These are phyloP conservation scores for Pholiota conissans DNA, from an alignment of 768 basidiomycete species.

Conservation along the genomic window DNA sequence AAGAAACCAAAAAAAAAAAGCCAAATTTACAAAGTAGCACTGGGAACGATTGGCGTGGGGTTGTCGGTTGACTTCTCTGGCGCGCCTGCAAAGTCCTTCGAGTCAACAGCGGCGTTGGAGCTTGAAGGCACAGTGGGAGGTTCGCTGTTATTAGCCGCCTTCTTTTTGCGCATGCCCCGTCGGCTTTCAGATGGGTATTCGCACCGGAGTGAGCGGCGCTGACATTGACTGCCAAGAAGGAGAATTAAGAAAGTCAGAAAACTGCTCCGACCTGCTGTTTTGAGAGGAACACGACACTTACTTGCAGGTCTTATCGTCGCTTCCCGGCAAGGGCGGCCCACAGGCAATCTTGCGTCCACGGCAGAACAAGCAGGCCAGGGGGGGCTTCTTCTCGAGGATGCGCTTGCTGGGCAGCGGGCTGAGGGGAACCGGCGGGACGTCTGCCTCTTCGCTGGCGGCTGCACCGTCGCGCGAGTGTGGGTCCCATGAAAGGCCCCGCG, in stretches of 20 bases:
- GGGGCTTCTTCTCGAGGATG: constrained; percentile 51
- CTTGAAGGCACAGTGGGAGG: not conserved
- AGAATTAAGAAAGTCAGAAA: not conserved
- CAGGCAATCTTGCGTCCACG: constrained; percentile 71
- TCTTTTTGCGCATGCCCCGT: constrained; percentile 65
- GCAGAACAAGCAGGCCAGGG: constrained; percentile 65
- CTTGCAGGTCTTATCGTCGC: constrained; percentile 65
- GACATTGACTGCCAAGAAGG: constrained; percentile 59
- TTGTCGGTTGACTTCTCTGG: not conserved
- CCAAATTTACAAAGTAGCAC: not conserved
- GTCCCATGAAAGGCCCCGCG: not conserved
- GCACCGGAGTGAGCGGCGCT: constrained; percentile 65
- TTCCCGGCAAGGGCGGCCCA: constrained; percentile 54
- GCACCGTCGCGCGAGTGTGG: not conserved
- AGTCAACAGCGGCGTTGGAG: not conserved
- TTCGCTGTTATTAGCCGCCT: constrained; percentile 11
- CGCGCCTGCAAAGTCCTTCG: not conserved
- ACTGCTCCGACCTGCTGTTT: not conserved
- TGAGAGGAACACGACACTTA: constrained; percentile 31
- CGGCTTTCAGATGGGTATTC: constrained; percentile 72
- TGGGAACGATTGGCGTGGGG: not conserved
- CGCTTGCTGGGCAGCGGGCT: constrained; percentile 29
- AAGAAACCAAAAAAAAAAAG: no score
- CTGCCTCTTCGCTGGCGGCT: not conserved
- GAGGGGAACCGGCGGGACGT: constrained; percentile 16